These are phyloP conservation scores for Rhodotorula toruloides DNA, from an alignment of 768 basidiomycete species.

Conservation along the genomic window DNA sequence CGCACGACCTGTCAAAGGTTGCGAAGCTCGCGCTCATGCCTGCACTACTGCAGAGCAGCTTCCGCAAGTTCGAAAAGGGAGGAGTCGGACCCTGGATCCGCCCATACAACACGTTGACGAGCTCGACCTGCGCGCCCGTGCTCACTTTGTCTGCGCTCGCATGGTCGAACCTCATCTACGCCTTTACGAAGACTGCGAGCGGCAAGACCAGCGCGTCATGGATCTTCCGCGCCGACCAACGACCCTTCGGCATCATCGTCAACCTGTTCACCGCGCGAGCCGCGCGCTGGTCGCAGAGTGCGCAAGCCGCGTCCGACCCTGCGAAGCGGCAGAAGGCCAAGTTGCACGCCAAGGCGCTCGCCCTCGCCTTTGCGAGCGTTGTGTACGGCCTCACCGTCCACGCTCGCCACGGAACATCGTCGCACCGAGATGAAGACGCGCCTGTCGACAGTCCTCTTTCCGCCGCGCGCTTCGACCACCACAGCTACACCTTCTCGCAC, in stretches of 20 bases:
- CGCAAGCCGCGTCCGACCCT: background rate
- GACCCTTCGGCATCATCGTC: constrained; percentile 1
- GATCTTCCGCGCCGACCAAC: constrained; percentile 16
- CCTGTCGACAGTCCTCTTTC: background rate
- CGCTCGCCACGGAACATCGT: background rate
- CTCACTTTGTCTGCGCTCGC: constrained; percentile 12
- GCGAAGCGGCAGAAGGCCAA: background rate
- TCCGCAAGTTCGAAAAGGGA: constrained; percentile 17
- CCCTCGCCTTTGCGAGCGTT: background rate
- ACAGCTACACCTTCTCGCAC: constrained; percentile 1
- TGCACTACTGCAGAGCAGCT: constrained; percentile 18
- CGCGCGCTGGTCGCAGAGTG: background rate
- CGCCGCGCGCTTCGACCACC: constrained; percentile 4
- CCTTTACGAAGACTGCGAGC: constrained; percentile 16
- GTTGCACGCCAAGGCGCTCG: constrained; percentile 23
- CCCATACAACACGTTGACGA: constrained; percentile 4
- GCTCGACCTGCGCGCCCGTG: background rate
- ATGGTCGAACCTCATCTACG: constrained; percentile 25
- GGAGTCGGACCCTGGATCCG: constrained; percentile 28
- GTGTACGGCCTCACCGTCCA: constrained; percentile 22
- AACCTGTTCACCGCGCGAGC: constrained; percentile 8
- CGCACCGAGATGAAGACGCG: background rate
- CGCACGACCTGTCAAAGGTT: background rate
- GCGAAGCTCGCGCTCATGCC: constrained; percentile 23
- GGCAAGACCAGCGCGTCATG: background rate